Evolutionary conservation across 257 asterid genomes (phyloP).

Genomic region (Ballota nigra): DNA sequence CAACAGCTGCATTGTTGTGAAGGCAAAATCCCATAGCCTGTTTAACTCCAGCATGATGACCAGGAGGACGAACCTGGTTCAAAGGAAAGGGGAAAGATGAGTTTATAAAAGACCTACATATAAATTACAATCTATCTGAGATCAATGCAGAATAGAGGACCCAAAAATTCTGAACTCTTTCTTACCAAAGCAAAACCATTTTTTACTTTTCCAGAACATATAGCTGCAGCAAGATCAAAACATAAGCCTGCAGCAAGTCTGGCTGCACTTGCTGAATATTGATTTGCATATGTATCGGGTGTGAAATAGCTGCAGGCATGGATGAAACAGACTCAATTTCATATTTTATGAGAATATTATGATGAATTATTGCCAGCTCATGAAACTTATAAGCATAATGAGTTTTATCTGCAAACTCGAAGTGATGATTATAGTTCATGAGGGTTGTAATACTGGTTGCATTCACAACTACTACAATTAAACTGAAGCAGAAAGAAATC

Average conservation of each 20-base stretch:
- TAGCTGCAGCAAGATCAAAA: conserved; percentile 88
- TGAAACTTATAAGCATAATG: conserved; percentile 6
- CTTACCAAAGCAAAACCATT: conserved; percentile 99
- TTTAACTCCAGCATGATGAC: conserved; percentile 99
- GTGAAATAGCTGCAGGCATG: conserved; percentile 83
- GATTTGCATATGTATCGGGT: conserved; percentile 95
- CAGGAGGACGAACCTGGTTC: conserved; percentile 97
- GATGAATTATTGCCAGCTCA: neutral
- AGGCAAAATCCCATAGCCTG: conserved; percentile 99
- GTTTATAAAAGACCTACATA: conserved; percentile 7
- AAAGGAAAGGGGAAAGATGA: conserved; percentile 25
- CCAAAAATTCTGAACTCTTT: conserved; percentile 10
- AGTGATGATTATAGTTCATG: conserved; percentile 1
- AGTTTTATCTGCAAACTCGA: conserved; percentile 9
- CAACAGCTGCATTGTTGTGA: conserved; percentile 97
- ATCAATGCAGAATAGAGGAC: conserved; percentile 15
- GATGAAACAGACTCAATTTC: conserved; percentile 13
- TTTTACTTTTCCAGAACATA: conserved; percentile 71
- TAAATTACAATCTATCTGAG: conserved; percentile 6
- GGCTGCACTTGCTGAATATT: conserved; percentile 87
- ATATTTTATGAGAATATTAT: neutral
- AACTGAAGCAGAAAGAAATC: conserved; percentile 4
- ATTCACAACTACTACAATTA: neutral
- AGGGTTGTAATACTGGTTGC: conserved; percentile 8
- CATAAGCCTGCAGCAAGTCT: conserved; percentile 99